Base-by-base conservation (phyloP, 2,329 filamentous ascomycete genomes). In the Penicillium thymicola region DNA sequence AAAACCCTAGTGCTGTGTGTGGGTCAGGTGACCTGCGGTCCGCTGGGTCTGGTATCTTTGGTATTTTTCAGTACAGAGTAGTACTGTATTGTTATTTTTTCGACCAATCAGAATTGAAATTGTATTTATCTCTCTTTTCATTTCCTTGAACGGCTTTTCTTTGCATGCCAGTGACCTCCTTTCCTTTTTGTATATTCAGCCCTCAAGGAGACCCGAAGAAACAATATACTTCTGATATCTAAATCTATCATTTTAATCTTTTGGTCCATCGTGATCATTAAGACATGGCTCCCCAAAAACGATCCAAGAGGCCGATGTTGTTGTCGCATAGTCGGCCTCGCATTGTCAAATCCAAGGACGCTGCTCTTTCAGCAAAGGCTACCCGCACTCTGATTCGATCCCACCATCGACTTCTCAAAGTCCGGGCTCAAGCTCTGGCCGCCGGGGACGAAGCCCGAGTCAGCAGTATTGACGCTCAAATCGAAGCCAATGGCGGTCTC, bases 401-500 rank as follows among this genome's bases (percentile, higher is more conserved):
- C 32, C 84, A 86, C 70, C 85, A 88, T 64, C 78, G 77, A 53
- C 77, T 87, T 43, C 78, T 84, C 43, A 87, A 87, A 69, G 72
- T 79, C 21, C 79, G 81, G 28, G 78, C 79, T 10, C 75, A 76
- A 60, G 85, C 85, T 8, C 50, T 79, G 27, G 71, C 77, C 50
- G 79, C 79, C 2, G 65, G 78, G 10, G 75, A 80, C 58, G 68
- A 73, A 28, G 66, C 67, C 18, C 67, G 73, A 30, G 77, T 78
- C 23, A 65, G 69, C 32, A 67, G 73, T 16, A 69, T 87, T 14
- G 72, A 80, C 54, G 67, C 69, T 18, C 73, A 82, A 51, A 83
- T 87, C 54, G 74, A 80, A 23, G 73, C 75, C n/a, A 78, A 81
- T 49, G 85, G 85, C 8, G 85, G 85, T 0, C 70, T 88, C 51